Base-by-base conservation (phyloP, 148 eudicot species). In the Vaccinium darrowii region DNA sequence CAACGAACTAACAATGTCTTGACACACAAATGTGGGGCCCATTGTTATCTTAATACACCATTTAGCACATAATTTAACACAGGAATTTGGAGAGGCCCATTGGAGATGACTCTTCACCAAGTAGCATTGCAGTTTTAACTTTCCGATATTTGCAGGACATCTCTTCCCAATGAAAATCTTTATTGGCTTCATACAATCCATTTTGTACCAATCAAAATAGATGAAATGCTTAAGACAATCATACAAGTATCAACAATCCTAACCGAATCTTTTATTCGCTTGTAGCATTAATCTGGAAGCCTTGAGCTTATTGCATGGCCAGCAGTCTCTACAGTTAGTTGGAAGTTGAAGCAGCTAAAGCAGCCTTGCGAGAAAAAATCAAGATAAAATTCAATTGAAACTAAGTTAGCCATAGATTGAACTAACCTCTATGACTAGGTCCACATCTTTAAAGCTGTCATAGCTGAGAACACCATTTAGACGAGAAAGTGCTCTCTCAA, bases 401-500 rank as follows among this genome's bases (percentile, higher is more conserved):
- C 57, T 15, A 82, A 23, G 53, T 11, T 30, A 65, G 15, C 21
- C 19, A 0, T 51, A 51, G 49, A 69, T 69, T 69, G 78, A 36
- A 73, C 18, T 25, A 19, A 63, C 98, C 97, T 95, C 98, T 81
- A 94, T 94, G 85, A 95, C 98, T 91, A 95, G 90, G 89, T 95
- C 98, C 82, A 92, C 95, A 77, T 92, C 94, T 87, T 88, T 88
- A 63, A 95, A 93, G 87, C 91, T 89, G 71, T 89, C 91, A 86
- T 92, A 95, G 78, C 92, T 91, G 63, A 95, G 91, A 82, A 85
- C 84, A 56, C 96, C 98, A 78, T 89, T 92, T 74, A 93, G 91
- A 84, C 91, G 92, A 58, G 95, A 91, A 82, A 91, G 84, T 50
- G 92, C 88, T 86, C 89, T 95, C 49, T 90, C 95, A 85, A 90